Evolutionary conservation across 1,139 yeast species (phyloP).

Genomic region (Blastobotrys aristatus): DNA sequence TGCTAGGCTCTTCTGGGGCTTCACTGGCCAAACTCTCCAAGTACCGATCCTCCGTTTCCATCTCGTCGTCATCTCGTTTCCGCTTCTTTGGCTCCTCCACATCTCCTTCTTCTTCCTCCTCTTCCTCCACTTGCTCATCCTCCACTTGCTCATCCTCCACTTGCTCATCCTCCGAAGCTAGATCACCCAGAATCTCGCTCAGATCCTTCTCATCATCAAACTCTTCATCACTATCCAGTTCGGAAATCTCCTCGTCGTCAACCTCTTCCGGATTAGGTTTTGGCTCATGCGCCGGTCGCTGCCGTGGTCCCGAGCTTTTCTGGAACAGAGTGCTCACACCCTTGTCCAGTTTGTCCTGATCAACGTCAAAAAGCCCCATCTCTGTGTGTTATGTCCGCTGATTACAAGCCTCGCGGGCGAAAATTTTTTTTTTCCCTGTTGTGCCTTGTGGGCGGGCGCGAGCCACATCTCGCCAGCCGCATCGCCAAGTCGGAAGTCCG

Average conservation of each 20-base stretch:
- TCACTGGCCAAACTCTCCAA: conserved; percentile 21
- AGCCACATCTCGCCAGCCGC: no score
- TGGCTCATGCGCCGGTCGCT: conserved; percentile 18
- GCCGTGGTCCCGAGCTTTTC: conserved; percentile 30
- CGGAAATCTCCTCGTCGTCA: conserved; percentile 24
- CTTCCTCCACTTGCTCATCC: not conserved
- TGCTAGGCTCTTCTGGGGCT: conserved; percentile 18
- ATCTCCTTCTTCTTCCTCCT: conserved; percentile 8
- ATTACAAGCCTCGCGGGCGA: no score
- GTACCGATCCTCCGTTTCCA: conserved; percentile 24
- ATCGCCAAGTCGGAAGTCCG: no score
- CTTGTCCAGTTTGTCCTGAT: conserved; percentile 16
- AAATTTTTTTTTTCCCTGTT: no score
- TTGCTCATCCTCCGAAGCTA: conserved; percentile 17
- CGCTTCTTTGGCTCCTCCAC: conserved; percentile 23
- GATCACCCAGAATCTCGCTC: conserved; percentile 7
- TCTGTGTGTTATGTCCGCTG: no score
- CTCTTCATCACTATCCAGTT: conserved; percentile 24
- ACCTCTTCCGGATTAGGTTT: conserved; percentile 14
- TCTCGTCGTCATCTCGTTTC: conserved; percentile 27
- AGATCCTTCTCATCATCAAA: conserved; percentile 23
- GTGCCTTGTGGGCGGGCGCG: no score
- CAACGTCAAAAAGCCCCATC: conserved; percentile 12
- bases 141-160: conserved; percentile 18
- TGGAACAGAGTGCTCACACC: conserved; percentile 25